Base-by-base conservation (phyloP, 192 early-diverging fungal genomes). In the Linnemannia exigua region DNA sequence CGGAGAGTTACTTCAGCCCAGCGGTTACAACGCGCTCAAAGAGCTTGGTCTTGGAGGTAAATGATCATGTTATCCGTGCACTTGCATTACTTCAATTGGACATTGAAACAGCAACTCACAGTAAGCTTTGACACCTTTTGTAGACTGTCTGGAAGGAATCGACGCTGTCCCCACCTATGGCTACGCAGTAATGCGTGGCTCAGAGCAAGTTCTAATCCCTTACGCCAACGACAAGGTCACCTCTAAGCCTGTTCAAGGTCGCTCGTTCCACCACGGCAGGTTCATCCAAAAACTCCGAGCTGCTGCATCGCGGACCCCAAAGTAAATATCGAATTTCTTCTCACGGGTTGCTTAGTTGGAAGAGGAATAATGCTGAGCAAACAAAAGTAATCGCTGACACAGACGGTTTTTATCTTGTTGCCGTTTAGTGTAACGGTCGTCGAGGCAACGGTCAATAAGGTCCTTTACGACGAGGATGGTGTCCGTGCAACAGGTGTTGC, bases 1-100 rank as follows among this genome's bases (percentile, higher is more conserved):
- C 36, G 98, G 98, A 20, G 98, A 99, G 87, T 89, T 98, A 36
- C 90, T 99, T 87, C 98, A 99, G 88, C 98, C 98, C 15, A 94
- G 97, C 4, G 98, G 98, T 51, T 91, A 96, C 47, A 90, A 93
- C 80, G 96, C 97, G 17, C 88, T 99, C 20, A 85, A 92, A 48
- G 75, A 89, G 68, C 90, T 99, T 22, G 97, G 96, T 6, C 88
- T 99, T 17, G 89, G 70, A 92, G 14, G 97, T 98, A 89, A n/a
- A 94, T 95, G 51, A 97, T 2, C 28, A 63, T 54, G 81, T 54
- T 46, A 11, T 28, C 44, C 35, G 25, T 58, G 33, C 19, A 22
- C 0, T 12, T 4, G 14, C 63, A 33, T 38, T n/a, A n/a, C n/a
- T n/a, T 35, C 3, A 19, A 9, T 17, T 51, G 50, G 37, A 89